Evolutionary conservation across 2,329 filamentous ascomycete genomes (phyloP), one percentile per base, ranked within the genome.

Genomic region (Pyricularia pennisetigena): DNA sequence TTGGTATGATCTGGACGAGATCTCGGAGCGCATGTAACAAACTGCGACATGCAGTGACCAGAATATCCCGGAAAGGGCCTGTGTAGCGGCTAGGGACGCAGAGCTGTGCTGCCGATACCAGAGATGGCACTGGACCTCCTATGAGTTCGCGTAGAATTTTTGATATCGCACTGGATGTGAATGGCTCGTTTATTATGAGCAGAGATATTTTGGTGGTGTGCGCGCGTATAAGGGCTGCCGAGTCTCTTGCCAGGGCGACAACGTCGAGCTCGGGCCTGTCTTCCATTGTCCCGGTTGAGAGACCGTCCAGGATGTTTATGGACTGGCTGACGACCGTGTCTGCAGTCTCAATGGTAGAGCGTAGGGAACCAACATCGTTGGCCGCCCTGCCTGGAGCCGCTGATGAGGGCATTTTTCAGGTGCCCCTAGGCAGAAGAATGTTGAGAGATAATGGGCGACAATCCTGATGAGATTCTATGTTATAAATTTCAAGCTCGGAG

Each of bases 121-220:
- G 82, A 2, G 87, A 91, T 0, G 92, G 90, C 0, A 97, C 82
- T n/a, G 91, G 87, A 0, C 88, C 88, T 14, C 86, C 83, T 26
- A 89, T 84, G n/a, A 97, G 83, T 69, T 93, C 88, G 41, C 86
- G 83, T 4, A 97, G 80, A 16, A 96, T 87, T 28, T 85, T 88
- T 10, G 79, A 80, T 41, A 97, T 83, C 5, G 92, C 94, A 0
- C 89, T 88, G 0, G 92, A 88, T 0, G 93, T 95, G 72, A 97
- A 96, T 0, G 94, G 94, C 23, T 92, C 86, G 74, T 92, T 97
- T 74, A 96, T 90, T 1, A 95, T 86, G 14, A 98, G 85, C 0
- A 97, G 88, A 0, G 92, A 94, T 29, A 97, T 83, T 71, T 97
- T 97, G 6, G 93, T 97, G 1, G 89, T 86, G 75, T 97, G 93